Evolutionary conservation across 768 basidiomycete species (phyloP), one percentile per base, ranked within the genome.

Genomic region (Leucosporidium yakuticum): DNA sequence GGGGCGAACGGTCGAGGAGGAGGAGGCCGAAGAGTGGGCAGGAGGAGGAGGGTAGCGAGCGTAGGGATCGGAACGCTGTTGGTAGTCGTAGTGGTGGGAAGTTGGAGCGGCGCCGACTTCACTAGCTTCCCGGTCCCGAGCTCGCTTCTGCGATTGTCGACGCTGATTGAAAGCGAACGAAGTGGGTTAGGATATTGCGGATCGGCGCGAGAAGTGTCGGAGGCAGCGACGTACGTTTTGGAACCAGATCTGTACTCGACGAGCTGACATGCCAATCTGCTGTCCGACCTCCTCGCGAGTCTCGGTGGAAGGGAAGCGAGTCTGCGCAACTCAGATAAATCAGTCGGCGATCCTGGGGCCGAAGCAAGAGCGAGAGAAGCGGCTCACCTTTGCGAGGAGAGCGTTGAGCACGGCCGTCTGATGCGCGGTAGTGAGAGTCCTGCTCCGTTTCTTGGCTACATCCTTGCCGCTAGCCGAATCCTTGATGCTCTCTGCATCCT

Each of bases 271-370:
- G n/a, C 90, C 90, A 73, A 92, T 92, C 47, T 88, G 83, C 29
- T 87, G 85, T 12, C 91, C 90, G 32, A 92, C 90, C 71, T 91
- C 88, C 79, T 92, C 91, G 60, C 90, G 85, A 84, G 88, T 86
- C 15, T 88, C 86, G 4, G 90, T 91, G 4, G 89, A 88, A 6
- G 90, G 90, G 79, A 93, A 92, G 48, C 89, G 88, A 60, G 91
- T 92, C 90, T 93, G 63, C 47, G 39, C 6, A 12, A 25, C 5
- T 9, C 25, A 4, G 15, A 44, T 17, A 32, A 4, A 8, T n/a
- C 20, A 63, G 57, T 31, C 53, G 47, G 12, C n/a, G 8, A 47
- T 19, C 34, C 20, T 17, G 7, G 20, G 62, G 36, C 25, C 32
- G 25, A 54, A 51, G 58, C 29, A 8, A 21, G 31, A 31, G 34